Base-by-base conservation (phyloP, 2,329 filamentous ascomycete species). In the Phaeomoniella chlamydospora region DNA sequence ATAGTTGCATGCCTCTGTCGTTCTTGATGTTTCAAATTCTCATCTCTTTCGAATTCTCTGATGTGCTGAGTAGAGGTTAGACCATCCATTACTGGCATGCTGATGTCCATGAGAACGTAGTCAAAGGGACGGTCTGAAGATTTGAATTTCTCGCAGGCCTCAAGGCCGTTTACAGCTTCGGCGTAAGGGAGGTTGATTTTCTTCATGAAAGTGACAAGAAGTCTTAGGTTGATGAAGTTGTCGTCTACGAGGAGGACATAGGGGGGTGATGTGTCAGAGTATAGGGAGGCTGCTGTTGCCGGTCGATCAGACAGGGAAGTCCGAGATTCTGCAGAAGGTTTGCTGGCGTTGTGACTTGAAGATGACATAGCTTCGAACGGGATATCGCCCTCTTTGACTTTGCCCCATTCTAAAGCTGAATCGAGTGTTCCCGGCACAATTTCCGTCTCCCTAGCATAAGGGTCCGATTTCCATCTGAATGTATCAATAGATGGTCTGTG, bases 71-170 rank as follows among this genome's bases (percentile, higher is more conserved):
- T 51, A 1, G 53, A 45, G 29, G 49, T 45, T 6, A 56, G 43
- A 15, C 54, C 53, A 37, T 57, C 45, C 53, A 57, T 57, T 12
- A 57, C 45, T 1, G 53, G 54, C 54, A 57, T 57, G 18, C 50
- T 52, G 18, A 57, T 50, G 37, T 56, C 48, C 43, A 51, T 52
- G 2, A 52, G 36, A 5, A 52, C 39, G 5, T 34, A 39, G 15
- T 39, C 15, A 11, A 41, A 34, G 10, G 37, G 31, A 11, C 16
- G 14, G 14, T 29, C 18, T n/a, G 31, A 34, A n/a, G 29, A 16
- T 18, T 30, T 34, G 31, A 30, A 37, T 14, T 6, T 17, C 18
- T 41, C 40, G 15, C 37, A 18, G 13, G 18, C 15, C 12, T 19
- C 30, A 15, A 15, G 31, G 13, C 18, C 30, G 3, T 34, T 36